Percentiles rank a stretch among this genome's conserved stretches.
phyloP scores from a whole-genome alignment of 192 early-diverging fungal genomes.

The Backusella tarrabulga region DNA sequence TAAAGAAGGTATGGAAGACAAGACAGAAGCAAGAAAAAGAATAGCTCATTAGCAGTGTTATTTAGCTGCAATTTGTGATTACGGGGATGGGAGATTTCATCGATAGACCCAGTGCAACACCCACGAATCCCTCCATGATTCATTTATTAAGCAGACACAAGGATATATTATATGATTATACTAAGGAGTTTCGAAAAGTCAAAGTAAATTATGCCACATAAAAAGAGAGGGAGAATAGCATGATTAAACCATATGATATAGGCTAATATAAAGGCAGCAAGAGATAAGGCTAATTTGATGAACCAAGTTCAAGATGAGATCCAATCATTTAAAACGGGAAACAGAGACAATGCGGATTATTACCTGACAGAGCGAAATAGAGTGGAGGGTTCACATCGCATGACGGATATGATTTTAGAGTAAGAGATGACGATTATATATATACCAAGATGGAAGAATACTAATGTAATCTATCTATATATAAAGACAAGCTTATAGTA shows the following conservation, averaged over 20 bases:
- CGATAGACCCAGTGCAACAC: conserved; percentile 47
- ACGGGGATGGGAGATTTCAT: conserved; percentile 63
- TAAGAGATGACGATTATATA: conserved; percentile 35
- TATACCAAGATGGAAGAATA: neutral
- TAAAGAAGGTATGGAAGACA: neutral
- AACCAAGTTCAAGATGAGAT: conserved; percentile 62
- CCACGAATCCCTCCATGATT: conserved; percentile 63
- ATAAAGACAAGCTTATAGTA: conserved; percentile 71
- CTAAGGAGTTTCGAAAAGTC: conserved; percentile 73
- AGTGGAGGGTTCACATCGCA: conserved; percentile 70
- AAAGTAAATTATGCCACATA: conserved; percentile 42
- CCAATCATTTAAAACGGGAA: conserved; percentile 41
- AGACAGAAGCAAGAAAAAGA: neutral
- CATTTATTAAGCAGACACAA: conserved; percentile 75
- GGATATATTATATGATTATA: conserved; percentile 77
- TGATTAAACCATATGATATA: conserved; percentile 23
- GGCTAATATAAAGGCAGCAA: conserved; percentile 59
- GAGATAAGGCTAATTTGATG: conserved; percentile 70
- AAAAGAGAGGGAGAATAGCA: neutral
- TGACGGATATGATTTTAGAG: conserved; percentile 80
- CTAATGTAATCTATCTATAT: neutral
- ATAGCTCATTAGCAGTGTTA: neutral
- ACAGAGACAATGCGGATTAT: conserved; percentile 52
- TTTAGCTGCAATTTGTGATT: conserved; percentile 56
- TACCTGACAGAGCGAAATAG: conserved; percentile 66